These are phyloP conservation scores for Albugo candida DNA, from an alignment of 352 stramenopile species.

Conservation along the genomic window DNA sequence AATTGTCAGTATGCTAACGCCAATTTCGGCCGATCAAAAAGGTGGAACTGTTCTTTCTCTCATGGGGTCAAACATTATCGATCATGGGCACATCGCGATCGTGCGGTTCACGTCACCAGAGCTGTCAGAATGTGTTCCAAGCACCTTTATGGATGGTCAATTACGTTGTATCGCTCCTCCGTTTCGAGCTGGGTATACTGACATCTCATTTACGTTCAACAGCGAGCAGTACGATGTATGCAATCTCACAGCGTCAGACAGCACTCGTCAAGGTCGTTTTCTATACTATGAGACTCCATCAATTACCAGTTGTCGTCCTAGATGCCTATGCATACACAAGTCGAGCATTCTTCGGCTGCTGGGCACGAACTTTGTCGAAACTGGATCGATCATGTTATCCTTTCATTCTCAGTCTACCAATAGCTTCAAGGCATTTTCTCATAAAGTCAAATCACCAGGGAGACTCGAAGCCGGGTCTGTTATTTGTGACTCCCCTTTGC, in stretches of 20 bases:
- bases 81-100: constrained; percentile 35
- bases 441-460: constrained; percentile 16
- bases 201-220: constrained; percentile 54
- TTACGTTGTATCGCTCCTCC: constrained; percentile 40
- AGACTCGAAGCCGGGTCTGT: constrained; percentile 31
- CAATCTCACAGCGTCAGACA: constrained; percentile 28
- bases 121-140: constrained; percentile 35
- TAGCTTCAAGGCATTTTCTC: constrained; percentile 16
- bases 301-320: constrained; percentile 26
- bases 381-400: constrained; percentile 45
- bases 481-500: constrained; percentile 20
- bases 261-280: constrained; percentile 24
- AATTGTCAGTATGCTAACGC: constrained; percentile 21
- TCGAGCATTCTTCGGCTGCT: constrained; percentile 31
- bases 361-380: constrained; percentile 54
- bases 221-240: constrained; percentile 57
- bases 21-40: constrained; percentile 40
- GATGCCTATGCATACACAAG: constrained; percentile 29
- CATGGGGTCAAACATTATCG: constrained; percentile 29
- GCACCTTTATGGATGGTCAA: constrained; percentile 44
- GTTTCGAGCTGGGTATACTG: constrained; percentile 28
- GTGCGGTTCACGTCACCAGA: constrained; percentile 36
- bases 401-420: constrained; percentile 19
- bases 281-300: constrained; percentile 53
- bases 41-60: constrained; percentile 47